Evolutionary conservation across 2,329 filamentous ascomycete species (phyloP).

Genomic region (Fusarium sulawesiense): DNA sequence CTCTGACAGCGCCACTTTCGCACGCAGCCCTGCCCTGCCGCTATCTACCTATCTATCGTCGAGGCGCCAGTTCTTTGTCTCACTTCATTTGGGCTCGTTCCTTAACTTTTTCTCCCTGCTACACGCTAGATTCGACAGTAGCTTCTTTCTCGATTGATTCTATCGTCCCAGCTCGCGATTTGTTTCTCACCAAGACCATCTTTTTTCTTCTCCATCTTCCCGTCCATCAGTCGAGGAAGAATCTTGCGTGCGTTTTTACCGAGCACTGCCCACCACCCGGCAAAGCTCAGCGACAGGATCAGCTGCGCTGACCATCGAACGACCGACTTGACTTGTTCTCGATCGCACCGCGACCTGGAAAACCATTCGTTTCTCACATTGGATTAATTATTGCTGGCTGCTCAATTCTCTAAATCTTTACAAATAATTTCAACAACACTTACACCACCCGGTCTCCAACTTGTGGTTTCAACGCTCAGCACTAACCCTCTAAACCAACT

Average conservation of each 20-base stretch:
- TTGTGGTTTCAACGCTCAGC: constrained; percentile 16
- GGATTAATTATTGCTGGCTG: constrained; percentile 16
- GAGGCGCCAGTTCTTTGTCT: constrained; percentile 50
- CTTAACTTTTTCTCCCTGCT: constrained; percentile 46
- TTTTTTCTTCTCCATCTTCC: constrained; percentile 6
- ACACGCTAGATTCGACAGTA: constrained; percentile 43
- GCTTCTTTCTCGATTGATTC: constrained; percentile 34
- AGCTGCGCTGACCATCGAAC: constrained; percentile 47
- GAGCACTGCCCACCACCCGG: constrained; percentile 30
- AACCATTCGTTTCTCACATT: constrained; percentile 39
- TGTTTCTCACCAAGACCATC: constrained; percentile 15
- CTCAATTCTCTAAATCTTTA: constrained; percentile 30
- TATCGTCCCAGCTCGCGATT: constrained; percentile 21
- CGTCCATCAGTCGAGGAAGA: constrained; percentile 17
- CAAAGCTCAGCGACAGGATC: constrained; percentile 43
- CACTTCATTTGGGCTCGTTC: constrained; percentile 43
- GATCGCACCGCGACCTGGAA: constrained; percentile 37
- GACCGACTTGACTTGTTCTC: constrained; percentile 38
- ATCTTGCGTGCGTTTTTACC: constrained; percentile 27
- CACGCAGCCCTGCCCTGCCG: constrained; percentile 40
- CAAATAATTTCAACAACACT: constrained; percentile 40
- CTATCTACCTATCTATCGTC: constrained; percentile 43
- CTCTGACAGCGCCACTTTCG: constrained; percentile 43
- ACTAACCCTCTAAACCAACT: constrained; percentile 14
- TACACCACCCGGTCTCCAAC: constrained; percentile 40